Evolutionary conservation across 2,329 filamentous ascomycete species (phyloP), one percentile per base, ranked within the genome.

Genomic region (Coniochaeta hoffmannii): DNA sequence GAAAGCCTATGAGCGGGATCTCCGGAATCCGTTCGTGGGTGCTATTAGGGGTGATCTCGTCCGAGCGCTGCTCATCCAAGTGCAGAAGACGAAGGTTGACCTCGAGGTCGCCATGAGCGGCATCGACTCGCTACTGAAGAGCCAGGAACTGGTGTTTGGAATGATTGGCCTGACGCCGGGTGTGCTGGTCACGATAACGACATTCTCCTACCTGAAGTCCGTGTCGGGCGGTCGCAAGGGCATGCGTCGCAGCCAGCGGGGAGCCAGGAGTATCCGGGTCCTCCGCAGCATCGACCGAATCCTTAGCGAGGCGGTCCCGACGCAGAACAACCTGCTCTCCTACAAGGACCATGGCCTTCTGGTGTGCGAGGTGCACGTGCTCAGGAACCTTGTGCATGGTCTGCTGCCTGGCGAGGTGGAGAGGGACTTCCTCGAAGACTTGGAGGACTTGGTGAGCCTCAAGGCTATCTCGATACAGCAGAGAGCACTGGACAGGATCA

Each of bases 81-180:
- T 99, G 35, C 94, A 99, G 66, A 99, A 99, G 78, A 97, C 94
- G 22, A 99, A 99, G 75, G 94, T 99, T 9, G 94, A 99, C 66
- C 85, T 99, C 12, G 94, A 99, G 70, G 86, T 97, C 58, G 94
- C 94, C 14, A 92, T 99, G 74, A 90, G 89, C 57, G 94, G 94
- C 17, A 99, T 99, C 61, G 93, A 99, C 75, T 85, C 90, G 32
- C 80, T 99, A 31, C 79, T 99, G 56, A 96, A 94, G 74, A 97
- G 92, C 65, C 94, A 99, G 68, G 93, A 99, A 68, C 80, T 99
- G 50, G 89, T 99, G 24, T 99, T 99, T 73, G 94, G 90, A n/a
- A 96, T 99, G 66, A 87, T 99, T 35, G 92, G 92, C 6, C 76
- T 99, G 26, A 97, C 94, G 0, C 94, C 94, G 0, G 93, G 94